Evolutionary conservation across 768 basidiomycete genomes (phyloP), one percentile per base, ranked within the genome.

Genomic region (Tubosaeta sp.): DNA sequence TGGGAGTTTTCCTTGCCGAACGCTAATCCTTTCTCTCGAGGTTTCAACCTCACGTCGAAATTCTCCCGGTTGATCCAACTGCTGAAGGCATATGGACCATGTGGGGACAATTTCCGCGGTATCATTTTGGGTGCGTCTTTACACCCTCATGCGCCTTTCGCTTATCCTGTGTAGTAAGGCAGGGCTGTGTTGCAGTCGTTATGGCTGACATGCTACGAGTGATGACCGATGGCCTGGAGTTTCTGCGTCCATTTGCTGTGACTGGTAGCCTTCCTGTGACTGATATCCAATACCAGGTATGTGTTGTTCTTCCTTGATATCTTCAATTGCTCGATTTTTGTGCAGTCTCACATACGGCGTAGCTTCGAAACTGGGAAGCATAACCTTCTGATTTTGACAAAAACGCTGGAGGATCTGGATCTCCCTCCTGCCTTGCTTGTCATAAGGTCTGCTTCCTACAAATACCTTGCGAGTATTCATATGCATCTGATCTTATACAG

Each of bases 21-120:
- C 52, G 64, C 80, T 8, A 78, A 84, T 58, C 59, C 75, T 1
- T 73, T 71, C 25, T 86, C 85, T 6, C 68, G 69, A 48, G 75
- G 80, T 6, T 83, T 81, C 61, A 91, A 91, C 59, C 79, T 87
- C 16, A 81, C 83, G 0, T 80, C 80, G 1, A 90, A 91, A 54
- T 82, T 90, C 54, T 59, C 76, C 38, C 78, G 73, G 57, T 64
- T 91, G 25, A 70, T 85, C 3, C 77, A 88, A 43, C 68, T 82
- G 41, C 71, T 91, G 38, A 76, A 76, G 51, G 74, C 78, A 1
- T 85, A 78, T 61, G 72, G 74, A 52, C 68, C 73, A 13, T 74
- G 78, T 43, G 81, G 80, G 6, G 76, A 82, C 46, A 58, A 64
- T 5, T 90, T 91, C 61, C 80, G 86, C 42, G 85, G 81, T 14